Evolutionary conservation across 2,329 filamentous ascomycete genomes (phyloP).

Genomic region (Aspergillus thermomutatus): DNA sequence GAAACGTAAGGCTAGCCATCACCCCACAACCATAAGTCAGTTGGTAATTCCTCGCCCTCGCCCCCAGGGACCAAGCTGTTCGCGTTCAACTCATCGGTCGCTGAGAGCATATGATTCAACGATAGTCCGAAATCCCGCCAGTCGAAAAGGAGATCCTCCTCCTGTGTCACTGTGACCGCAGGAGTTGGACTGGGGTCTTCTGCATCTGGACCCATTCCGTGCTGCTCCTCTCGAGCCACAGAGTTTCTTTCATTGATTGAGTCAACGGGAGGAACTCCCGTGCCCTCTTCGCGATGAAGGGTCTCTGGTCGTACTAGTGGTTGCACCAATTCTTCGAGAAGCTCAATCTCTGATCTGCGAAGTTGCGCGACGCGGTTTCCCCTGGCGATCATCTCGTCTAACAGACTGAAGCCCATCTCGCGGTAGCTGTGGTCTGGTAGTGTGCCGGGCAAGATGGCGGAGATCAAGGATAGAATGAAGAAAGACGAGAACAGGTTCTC

Average conservation of each 20-base stretch:
- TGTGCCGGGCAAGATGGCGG: constrained; percentile 40
- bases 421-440: constrained; percentile 44
- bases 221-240: background rate
- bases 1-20: constrained; percentile 1
- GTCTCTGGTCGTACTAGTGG: constrained; percentile 5
- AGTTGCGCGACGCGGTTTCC: constrained; percentile 20
- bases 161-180: background rate
- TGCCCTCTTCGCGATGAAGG: background rate
- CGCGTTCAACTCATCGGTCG: constrained; percentile 17
- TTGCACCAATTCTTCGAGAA: constrained; percentile 16
- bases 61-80: constrained; percentile 14
- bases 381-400: constrained; percentile 17
- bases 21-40: constrained; percentile 21
- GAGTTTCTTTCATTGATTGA: background rate
- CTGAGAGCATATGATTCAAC: constrained; percentile 19
- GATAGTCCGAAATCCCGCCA: constrained; percentile 21
- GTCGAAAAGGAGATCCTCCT: constrained; percentile 15
- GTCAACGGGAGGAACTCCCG: background rate
- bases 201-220: background rate
- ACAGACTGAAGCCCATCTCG: constrained; percentile 21
- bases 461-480: constrained; percentile 31
- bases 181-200: background rate
- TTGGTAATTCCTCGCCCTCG: constrained; percentile 10
- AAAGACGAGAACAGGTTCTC: constrained; percentile 30
- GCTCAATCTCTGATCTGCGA: constrained; percentile 21